These are phyloP conservation scores for Tephrocybe sp. DNA, from an alignment of 768 basidiomycete genomes.

Conservation along the genomic window DNA sequence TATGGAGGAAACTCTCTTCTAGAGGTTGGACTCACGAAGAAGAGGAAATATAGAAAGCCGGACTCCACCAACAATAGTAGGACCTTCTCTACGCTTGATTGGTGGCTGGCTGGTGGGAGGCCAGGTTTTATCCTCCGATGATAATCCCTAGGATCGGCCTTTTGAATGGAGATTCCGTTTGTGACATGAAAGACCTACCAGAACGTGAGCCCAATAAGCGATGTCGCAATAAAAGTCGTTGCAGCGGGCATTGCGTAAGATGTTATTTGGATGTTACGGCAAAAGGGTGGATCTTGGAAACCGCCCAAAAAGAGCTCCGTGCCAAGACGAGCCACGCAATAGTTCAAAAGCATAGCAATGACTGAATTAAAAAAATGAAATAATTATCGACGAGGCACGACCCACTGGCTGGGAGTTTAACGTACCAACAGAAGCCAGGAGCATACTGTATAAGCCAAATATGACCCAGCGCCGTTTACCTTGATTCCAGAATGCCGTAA, in stretches of 20 bases:
- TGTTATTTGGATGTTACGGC: constrained; percentile 8
- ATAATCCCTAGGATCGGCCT: constrained; percentile 1
- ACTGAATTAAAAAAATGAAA: neutral
- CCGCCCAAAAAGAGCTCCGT: constrained; percentile 8
- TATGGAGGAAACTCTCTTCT: neutral
- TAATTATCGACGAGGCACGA: no score
- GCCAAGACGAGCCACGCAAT: constrained; percentile 6
- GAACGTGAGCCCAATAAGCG: constrained; percentile 4
- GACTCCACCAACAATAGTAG: constrained; percentile 8
- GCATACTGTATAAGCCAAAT: neutral
- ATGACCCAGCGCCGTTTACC: constrained; percentile 9
- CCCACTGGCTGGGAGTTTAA: neutral
- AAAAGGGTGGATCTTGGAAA: constrained; percentile 6
- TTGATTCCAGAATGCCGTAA: constrained; percentile 4
- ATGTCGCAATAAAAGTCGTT: constrained; percentile 8
- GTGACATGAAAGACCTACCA: constrained; percentile 3
- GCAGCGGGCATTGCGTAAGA: constrained; percentile 12
- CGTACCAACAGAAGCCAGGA: constrained; percentile 4
- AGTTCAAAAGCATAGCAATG: constrained; percentile 5
- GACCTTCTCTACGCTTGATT: constrained; percentile 5
- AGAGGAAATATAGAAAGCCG: constrained; percentile 12
- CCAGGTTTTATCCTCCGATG: neutral
- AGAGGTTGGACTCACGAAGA: constrained; percentile 4
- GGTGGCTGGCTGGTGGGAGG: neutral
- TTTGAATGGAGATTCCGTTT: neutral